phyloP scores from a whole-genome alignment of 352 stramenopile genomes.

The Globisporangium nunn region DNA sequence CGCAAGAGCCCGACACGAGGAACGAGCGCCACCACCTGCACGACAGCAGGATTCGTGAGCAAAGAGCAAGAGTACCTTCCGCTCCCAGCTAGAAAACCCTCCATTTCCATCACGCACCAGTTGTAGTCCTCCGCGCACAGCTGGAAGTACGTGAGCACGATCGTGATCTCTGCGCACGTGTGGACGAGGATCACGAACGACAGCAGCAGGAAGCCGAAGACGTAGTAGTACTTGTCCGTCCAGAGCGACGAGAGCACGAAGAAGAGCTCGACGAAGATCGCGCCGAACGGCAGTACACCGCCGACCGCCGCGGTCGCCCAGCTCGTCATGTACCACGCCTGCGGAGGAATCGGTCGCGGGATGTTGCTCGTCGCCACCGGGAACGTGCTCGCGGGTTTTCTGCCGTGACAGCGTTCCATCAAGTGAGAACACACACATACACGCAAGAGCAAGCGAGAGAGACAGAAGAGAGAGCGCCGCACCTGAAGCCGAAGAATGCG shows the following conservation, averaged over 20 bases:
- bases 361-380: conserved; percentile 98
- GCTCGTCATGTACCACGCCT: conserved; percentile 98
- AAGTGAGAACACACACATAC: conserved; percentile 1
- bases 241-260: conserved; percentile 98
- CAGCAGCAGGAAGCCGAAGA: conserved; percentile 98
- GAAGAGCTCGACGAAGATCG: conserved; percentile 99
- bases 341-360: conserved; percentile 95
- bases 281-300: conserved; percentile 98
- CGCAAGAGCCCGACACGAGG: conserved; percentile 94
- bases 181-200: conserved; percentile 98
- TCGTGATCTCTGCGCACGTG: conserved; percentile 98
- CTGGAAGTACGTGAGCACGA: conserved; percentile 99
- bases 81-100: no score
- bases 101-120: conserved; percentile 80
- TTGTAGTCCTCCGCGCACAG: conserved; percentile 99
- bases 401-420: conserved; percentile 11
- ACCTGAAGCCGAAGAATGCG: conserved; percentile 98
- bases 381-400: conserved; percentile 89
- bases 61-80: not conserved
- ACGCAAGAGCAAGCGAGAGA: not conserved
- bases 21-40: conserved; percentile 97
- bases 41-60: not conserved
- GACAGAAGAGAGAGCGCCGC: conserved; percentile 14
- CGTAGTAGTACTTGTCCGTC: conserved; percentile 99
- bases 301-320: conserved; percentile 91